Evolutionary conservation across 1,284 basidiomycete genomes (phyloP), one percentile per base, ranked within the genome.

Genomic region (Trichosporon faecale): DNA sequence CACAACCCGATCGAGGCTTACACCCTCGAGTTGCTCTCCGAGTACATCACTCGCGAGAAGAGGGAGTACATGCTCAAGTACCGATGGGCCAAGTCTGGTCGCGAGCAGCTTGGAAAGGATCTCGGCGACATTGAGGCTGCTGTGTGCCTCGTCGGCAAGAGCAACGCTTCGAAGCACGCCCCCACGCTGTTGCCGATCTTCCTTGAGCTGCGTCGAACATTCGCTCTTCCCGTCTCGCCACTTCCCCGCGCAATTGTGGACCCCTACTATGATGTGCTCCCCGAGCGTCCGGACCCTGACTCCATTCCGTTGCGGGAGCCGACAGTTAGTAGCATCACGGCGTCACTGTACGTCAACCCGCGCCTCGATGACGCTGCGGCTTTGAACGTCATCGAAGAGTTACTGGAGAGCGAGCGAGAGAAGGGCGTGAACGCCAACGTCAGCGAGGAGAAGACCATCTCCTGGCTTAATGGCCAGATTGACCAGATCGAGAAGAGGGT

Each of bases 11-110:
- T 79, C 11, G 76, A 78, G n/a, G 76, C 70, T 40, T 84, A 79
- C 68, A 74, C 80, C 0, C 70, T 80, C 31, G 83, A 84, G 70
- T 73, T 84, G 21, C 57, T 83, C 11, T 82, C 79, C 4, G 83
- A 84, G 69, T 84, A 72, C 49, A 65, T 82, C 23, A 78, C 78
- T 0, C 74, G 82, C 27, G 83, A 84, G 70, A 84, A 83, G 74
- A 76, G 83, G 37, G 83, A 84, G 37, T 77, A 80, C 69, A 84
- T 83, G 78, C 68, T 79, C n/a, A 80, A 79, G 63, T 75, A 74
- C 64, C 82, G 81, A 72, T 84, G 82, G 82, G 77, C 76, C 25
- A 82, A 82, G 65, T 74, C 76, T 2, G 83, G 83, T 1, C 75
- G 81, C 9, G 81, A 82, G 14, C 75, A 76, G 46, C 71, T 84